Evolutionary conservation across 768 basidiomycete species (phyloP), one percentile per base, ranked within the genome.

Genomic region (Galerina marginata): DNA sequence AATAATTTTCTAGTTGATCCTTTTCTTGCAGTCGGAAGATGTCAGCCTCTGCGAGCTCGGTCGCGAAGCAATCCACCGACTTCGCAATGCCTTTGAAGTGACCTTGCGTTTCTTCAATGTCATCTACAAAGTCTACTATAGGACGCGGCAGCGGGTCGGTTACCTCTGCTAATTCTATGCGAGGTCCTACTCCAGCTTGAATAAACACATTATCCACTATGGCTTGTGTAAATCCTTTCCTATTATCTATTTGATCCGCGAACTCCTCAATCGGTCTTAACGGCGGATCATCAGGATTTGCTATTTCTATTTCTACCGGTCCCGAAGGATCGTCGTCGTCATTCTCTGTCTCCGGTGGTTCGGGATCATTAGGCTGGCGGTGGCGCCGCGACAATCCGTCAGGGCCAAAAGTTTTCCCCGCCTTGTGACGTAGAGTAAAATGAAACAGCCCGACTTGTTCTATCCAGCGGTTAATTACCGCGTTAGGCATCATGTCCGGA

Each of bases 401-500:
- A 0, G 73, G 72, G 3, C 68, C 66, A 56, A 74, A 72, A 0
- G 45, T 64, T 15, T 58, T 62, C 0, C 72, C 74, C 1, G 69
- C 65, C 9, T 71, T 67, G 56, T 78, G 77, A 6, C 60, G 54
- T 1, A 79, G 45, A 0, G 48, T 61, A 53, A 80, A 79, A 14
- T 73, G 66, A 55, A 75, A 79, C 38, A 73, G 58, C 0, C 68
- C n/a, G 2, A 79, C 75, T 4, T 68, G 54, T 7, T 67, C 69
- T 20, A 78, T 74, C 79, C 78, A 80, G 2, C 73, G 44, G 55
- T 78, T 79, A 1, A 79, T 72, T 0, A 71, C 67, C 0, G 72
- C 69, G 46, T 72, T 77, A 0, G 75, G 78, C 38, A 70, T 62
- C 37, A 76, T 63, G 14, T 74, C 74, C 0, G 72, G 79, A 48